Percentiles rank a stretch among this genome's conserved stretches.
These are phyloP conservation scores for Digitaria exilis DNA, from an alignment of 202 grass and related monocot species.

Conservation along the genomic window DNA sequence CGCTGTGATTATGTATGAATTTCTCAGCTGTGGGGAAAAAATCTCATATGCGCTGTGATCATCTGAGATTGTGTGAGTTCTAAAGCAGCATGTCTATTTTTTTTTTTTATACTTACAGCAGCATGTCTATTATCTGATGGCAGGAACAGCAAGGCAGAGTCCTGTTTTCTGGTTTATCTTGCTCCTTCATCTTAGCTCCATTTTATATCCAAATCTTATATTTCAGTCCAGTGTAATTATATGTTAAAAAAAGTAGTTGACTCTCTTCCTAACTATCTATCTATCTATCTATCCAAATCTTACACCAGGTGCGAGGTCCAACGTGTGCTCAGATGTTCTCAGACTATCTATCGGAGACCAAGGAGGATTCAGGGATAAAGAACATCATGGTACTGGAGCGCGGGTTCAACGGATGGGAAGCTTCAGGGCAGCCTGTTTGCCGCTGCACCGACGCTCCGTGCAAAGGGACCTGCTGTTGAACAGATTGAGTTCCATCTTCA, in stretches of 20 bases:
- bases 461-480: constrained; percentile 46
- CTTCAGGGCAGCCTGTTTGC: constrained; percentile 69
- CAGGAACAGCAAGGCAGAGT: neutral
- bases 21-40: too few species aligned
- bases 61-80: neutral
- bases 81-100: neutral
- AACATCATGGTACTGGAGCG: constrained; percentile 84
- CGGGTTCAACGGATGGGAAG: constrained; percentile 87
- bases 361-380: constrained; percentile 59
- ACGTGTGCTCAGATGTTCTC: constrained; percentile 70
- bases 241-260: neutral
- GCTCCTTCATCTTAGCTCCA: neutral
- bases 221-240: neutral
- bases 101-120: too few species aligned
- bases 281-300: too few species aligned
- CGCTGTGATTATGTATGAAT: neutral
- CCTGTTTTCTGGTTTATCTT: neutral
- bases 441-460: constrained; percentile 59
- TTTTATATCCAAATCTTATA: neutral
- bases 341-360: constrained; percentile 59
- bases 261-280: neutral
- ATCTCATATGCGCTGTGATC: neutral
- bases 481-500: neutral
- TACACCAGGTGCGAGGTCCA: constrained; percentile 91
- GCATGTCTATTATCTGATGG: neutral